A percentile compares a stretch with the other conserved stretches of the same genome.
Evolutionary conservation across 352 stramenopile species (phyloP).

Genomic region (Phytophthora pisi): DNA sequence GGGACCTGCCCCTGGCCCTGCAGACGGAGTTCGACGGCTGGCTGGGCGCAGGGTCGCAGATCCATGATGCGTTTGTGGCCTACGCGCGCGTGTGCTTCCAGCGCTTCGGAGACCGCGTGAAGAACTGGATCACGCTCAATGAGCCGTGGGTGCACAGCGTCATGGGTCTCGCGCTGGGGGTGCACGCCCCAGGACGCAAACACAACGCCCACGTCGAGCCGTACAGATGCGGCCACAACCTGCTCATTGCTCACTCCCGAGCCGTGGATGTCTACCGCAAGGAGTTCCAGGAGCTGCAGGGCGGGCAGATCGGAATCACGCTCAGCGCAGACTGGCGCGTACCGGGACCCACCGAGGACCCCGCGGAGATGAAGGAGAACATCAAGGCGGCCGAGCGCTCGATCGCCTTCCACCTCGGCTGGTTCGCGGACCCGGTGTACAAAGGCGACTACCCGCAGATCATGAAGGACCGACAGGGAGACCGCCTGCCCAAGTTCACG

Average conservation of each 20-base stretch:
- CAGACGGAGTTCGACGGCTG: slow-evolving; percentile 85
- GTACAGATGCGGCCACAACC: slow-evolving; percentile 89
- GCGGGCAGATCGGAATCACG: slow-evolving; percentile 91
- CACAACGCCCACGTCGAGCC: slow-evolving; percentile 63
- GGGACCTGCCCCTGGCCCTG: slow-evolving; percentile 92
- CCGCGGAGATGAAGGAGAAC: slow-evolving; percentile 61
- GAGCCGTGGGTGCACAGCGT: slow-evolving; percentile 89
- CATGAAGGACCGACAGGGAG: slow-evolving; percentile 86
- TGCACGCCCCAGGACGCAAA: slow-evolving; percentile 80
- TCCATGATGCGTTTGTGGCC: slow-evolving; percentile 73
- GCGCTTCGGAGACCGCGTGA: slow-evolving; percentile 91
- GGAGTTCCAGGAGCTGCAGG: slow-evolving; percentile 73
- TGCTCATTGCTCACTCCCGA: slow-evolving; percentile 87
- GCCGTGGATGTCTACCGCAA: slow-evolving; percentile 87
- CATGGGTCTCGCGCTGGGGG: slow-evolving; percentile 85
- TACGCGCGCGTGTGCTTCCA: slow-evolving; percentile 93
- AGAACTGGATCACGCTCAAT: slow-evolving; percentile 95
- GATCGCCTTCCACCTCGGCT: slow-evolving; percentile 90
- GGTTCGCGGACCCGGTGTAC: slow-evolving; percentile 93
- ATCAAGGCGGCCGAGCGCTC: slow-evolving; percentile 72
- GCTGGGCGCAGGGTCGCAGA: slow-evolving; percentile 37
- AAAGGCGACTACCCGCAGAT: slow-evolving; percentile 92
- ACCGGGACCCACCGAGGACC: slow-evolving; percentile 55
- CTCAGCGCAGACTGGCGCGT: slow-evolving; percentile 92
- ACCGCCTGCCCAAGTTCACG: slow-evolving; percentile 90